Conservation (phyloP, 2,329 filamentous ascomycete species). For the Hymenoscyphus salicellus region DNA sequence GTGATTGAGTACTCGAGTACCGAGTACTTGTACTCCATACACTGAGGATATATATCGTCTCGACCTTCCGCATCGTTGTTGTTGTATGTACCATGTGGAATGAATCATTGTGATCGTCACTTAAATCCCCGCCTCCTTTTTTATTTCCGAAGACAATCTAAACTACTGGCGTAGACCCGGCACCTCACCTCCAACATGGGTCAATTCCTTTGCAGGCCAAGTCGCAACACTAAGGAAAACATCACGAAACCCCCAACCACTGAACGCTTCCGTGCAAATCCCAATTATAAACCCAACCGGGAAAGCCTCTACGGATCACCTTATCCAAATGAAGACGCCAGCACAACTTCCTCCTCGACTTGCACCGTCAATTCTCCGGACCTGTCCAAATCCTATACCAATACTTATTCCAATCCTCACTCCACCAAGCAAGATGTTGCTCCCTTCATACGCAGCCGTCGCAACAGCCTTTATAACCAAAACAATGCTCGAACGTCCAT, state of each 20-base stretch:
- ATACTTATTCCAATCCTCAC: background rate
- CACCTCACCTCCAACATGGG: background rate
- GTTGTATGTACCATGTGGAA: too few species aligned
- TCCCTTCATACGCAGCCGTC: background rate
- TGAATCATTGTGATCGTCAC: too few species aligned
- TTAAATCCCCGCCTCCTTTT: background rate
- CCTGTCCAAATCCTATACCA: background rate
- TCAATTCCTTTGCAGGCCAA: background rate
- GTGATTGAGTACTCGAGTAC: too few species aligned
- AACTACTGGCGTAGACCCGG: background rate
- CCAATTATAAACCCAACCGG: background rate
- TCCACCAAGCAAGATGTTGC: background rate
- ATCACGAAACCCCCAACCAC: background rate
- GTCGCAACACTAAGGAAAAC: background rate
- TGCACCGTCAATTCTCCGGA: slow-evolving; percentile 2
- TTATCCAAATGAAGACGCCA: background rate
- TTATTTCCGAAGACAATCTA: background rate
- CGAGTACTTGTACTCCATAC: too few species aligned
- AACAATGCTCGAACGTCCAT: background rate
- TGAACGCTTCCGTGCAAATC: background rate
- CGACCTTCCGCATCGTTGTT: too few species aligned
- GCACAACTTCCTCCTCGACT: background rate
- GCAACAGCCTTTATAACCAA: background rate
- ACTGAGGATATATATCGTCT: too few species aligned
- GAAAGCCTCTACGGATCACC: background rate